phyloP scores from a whole-genome alignment of 139 green algal species.

The Zygnema circumcarinatum region DNA sequence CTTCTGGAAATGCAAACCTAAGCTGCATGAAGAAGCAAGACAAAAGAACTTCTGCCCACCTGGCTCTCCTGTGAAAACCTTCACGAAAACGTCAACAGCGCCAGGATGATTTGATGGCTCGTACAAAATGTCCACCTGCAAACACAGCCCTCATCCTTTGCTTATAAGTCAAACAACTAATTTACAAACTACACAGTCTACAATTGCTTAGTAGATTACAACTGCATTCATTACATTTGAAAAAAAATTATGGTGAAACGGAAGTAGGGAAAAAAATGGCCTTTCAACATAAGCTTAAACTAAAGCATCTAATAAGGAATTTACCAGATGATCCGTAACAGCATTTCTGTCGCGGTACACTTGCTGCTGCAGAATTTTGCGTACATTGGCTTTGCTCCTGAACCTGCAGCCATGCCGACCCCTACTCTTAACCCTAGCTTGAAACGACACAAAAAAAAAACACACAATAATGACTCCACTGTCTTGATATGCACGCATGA shows the following conservation, averaged over 20 bases:
- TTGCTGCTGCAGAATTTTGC: conserved; percentile 48
- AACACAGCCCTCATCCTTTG: no score
- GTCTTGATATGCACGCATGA: not conserved
- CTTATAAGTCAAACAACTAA: no score
- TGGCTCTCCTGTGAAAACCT: conserved; percentile 83
- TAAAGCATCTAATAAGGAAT: no score
- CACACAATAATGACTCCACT: not conserved
- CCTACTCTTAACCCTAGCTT: no score
- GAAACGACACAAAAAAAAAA: not conserved
- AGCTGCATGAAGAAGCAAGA: no score
- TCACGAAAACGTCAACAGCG: conserved; percentile 88
- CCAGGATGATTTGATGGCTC: conserved; percentile 69
- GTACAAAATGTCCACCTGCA: conserved; percentile 47
- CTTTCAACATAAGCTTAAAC: no score
- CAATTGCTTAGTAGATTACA: no score
- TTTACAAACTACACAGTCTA: no score
- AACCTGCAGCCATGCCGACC: conserved; percentile 40
- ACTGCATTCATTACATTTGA: no score
- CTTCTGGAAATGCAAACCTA: no score
- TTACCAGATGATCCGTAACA: conserved; percentile 42
- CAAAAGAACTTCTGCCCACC: conserved; percentile 12
- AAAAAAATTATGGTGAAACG: no score
- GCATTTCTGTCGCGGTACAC: conserved; percentile 28
- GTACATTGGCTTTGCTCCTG: conserved; percentile 40
- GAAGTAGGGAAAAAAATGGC: no score